Evolutionary conservation across 2,329 filamentous ascomycete genomes (phyloP).

Genomic region (Verticillium dahliae): DNA sequence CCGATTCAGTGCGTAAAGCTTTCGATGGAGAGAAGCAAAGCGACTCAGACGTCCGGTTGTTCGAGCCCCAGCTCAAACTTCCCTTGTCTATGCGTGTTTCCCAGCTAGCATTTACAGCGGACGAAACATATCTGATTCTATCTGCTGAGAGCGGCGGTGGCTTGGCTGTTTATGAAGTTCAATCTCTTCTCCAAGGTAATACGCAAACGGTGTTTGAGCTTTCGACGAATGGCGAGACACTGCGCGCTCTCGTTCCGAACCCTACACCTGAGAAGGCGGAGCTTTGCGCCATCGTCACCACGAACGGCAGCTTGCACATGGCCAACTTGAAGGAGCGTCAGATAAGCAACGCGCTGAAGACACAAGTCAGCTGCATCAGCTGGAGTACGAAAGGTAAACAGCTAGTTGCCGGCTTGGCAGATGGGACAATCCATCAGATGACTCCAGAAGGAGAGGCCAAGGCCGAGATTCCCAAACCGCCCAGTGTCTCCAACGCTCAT

Average conservation of each 20-base stretch:
- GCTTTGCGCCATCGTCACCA: conserved; percentile 74
- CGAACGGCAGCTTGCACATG: conserved; percentile 74
- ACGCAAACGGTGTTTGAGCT: conserved; percentile 69
- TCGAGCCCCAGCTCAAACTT: conserved; percentile 68
- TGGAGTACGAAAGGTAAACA: conserved; percentile 96
- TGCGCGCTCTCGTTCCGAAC: conserved; percentile 75
- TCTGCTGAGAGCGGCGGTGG: conserved; percentile 77
- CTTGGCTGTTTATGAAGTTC: conserved; percentile 74
- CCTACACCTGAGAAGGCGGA: conserved; percentile 67
- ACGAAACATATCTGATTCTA: conserved; percentile 77
- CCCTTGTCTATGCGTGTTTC: conserved; percentile 70
- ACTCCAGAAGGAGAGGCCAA: conserved; percentile 73
- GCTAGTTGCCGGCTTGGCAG: conserved; percentile 73
- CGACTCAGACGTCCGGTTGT: conserved; percentile 61
- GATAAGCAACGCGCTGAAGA: conserved; percentile 59
- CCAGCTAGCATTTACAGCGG: conserved; percentile 85
- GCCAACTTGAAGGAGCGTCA: conserved; percentile 67
- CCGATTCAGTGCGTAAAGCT: conserved; percentile 69
- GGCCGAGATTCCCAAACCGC: conserved; percentile 71
- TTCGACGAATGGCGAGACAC: conserved; percentile 63
- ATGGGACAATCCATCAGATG: conserved; percentile 79
- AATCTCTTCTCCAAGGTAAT: conserved; percentile 58
- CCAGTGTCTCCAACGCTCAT: conserved; percentile 59
- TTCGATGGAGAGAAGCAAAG: conserved; percentile 53
- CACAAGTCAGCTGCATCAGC: conserved; percentile 72